These are phyloP conservation scores for Luffa aegyptiaca DNA, from an alignment of 306 rosid genomes.

Conservation along the genomic window DNA sequence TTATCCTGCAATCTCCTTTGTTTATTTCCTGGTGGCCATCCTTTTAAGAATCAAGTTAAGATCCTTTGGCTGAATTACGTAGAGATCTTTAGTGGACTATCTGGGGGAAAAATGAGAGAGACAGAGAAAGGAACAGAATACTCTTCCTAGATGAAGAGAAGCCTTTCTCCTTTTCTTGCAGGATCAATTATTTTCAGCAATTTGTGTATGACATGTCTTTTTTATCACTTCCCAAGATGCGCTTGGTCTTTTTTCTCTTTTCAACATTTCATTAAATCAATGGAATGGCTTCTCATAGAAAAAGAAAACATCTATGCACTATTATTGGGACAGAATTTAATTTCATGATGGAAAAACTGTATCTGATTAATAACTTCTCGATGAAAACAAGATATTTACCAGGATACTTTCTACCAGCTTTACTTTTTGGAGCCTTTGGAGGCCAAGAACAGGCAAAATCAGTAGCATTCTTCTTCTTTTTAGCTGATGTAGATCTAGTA, in stretches of 20 bases:
- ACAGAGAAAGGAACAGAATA: not conserved
- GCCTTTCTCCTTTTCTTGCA: not conserved
- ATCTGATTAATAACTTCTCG: not conserved
- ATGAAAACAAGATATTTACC: slow-evolving; percentile 31
- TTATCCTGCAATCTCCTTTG: not conserved
- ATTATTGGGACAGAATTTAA: not conserved
- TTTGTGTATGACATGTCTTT: not conserved
- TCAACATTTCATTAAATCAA: not conserved
- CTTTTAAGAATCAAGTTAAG: not conserved
- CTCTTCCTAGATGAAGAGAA: not conserved
- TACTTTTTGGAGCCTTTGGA: slow-evolving; percentile 46
- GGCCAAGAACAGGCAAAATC: slow-evolving; percentile 74
- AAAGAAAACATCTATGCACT: not conserved
- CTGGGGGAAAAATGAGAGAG: not conserved
- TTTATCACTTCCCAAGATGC: not conserved
- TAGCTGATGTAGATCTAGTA: slow-evolving; percentile 30
- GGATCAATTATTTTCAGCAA: not conserved
- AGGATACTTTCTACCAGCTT: slow-evolving; percentile 46
- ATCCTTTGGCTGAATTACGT: not conserved
- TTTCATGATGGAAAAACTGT: not conserved
- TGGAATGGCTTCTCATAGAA: not conserved
- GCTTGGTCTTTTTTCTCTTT: not conserved
- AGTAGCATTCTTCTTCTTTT: slow-evolving; percentile 50
- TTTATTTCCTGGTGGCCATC: not conserved
- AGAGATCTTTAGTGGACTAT: not conserved